Evolutionary conservation across 306 rosid species (phyloP).

Genomic region (Myrica gale): DNA sequence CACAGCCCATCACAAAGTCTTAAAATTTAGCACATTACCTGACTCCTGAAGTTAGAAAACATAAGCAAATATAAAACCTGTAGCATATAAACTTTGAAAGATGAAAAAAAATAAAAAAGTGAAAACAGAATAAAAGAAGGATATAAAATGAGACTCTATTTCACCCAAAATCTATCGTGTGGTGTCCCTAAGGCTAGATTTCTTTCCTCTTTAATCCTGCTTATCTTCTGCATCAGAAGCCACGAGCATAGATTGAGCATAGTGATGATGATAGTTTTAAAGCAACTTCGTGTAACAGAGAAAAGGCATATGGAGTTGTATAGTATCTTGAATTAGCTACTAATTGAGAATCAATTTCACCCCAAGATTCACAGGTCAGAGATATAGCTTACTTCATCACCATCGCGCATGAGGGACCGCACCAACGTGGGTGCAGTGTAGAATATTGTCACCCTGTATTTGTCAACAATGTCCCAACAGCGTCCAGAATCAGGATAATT

Average conservation of each 20-base stretch:
- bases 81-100: neutral
- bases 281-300: conserved; percentile 5
- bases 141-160: neutral
- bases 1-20: neutral
- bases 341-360: conserved; percentile 2
- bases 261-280: neutral
- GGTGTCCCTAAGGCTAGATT: neutral
- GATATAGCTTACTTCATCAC: conserved; percentile 55
- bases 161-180: neutral
- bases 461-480: conserved; percentile 97
- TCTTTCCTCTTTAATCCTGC: neutral
- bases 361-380: conserved; percentile 11
- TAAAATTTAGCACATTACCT: neutral
- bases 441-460: conserved; percentile 82
- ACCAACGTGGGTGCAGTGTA: conserved; percentile 98
- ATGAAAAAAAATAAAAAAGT: neutral
- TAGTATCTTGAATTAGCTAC: neutral
- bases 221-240: conserved; percentile 6
- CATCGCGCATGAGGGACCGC: conserved; percentile 98
- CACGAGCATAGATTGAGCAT: conserved; percentile 2
- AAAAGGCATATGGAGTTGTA: neutral
- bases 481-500: conserved; percentile 95
- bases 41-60: conserved; percentile 1
- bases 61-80: neutral
- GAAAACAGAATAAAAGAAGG: too few species aligned